Evolutionary conservation across 306 rosid genomes (phyloP).

Genomic region (Prunus padus): DNA sequence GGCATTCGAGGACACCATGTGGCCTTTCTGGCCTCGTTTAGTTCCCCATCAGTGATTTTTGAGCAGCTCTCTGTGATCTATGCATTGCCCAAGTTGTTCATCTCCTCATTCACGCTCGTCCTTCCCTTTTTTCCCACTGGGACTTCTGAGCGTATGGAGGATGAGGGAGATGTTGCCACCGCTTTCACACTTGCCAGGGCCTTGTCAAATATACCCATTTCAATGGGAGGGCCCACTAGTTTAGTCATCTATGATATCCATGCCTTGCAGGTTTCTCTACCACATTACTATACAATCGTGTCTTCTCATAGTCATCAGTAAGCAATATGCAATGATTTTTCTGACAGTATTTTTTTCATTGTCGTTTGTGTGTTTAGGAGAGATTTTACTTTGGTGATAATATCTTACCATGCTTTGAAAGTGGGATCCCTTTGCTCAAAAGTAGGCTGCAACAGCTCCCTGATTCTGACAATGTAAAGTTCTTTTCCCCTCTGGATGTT

Average conservation of each 20-base stretch:
- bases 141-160: slow-evolving; percentile 97
- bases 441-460: slow-evolving; percentile 87
- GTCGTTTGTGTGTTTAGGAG: slow-evolving; percentile 52
- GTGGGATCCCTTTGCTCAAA: slow-evolving; percentile 90
- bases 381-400: slow-evolving; percentile 97
- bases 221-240: slow-evolving; percentile 98
- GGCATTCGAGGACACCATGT: slow-evolving; percentile 91
- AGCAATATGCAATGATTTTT: background rate
- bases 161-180: slow-evolving; percentile 97
- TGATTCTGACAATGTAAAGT: slow-evolving; percentile 84
- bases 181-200: slow-evolving; percentile 96
- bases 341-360: slow-evolving; percentile 20
- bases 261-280: slow-evolving; percentile 77
- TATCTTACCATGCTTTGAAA: slow-evolving; percentile 94
- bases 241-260: slow-evolving; percentile 93
- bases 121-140: slow-evolving; percentile 98
- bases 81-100: slow-evolving; percentile 86
- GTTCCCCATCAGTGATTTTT: slow-evolving; percentile 85
- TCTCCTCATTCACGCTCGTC: slow-evolving; percentile 86
- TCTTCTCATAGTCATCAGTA: background rate
- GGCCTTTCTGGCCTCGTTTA: slow-evolving; percentile 94
- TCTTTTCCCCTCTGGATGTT: background rate
- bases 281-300: background rate
- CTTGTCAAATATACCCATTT: slow-evolving; percentile 85
- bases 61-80: slow-evolving; percentile 96